phyloP scores from a whole-genome alignment of 1,284 basidiomycete species.

The Irpex sp. region DNA sequence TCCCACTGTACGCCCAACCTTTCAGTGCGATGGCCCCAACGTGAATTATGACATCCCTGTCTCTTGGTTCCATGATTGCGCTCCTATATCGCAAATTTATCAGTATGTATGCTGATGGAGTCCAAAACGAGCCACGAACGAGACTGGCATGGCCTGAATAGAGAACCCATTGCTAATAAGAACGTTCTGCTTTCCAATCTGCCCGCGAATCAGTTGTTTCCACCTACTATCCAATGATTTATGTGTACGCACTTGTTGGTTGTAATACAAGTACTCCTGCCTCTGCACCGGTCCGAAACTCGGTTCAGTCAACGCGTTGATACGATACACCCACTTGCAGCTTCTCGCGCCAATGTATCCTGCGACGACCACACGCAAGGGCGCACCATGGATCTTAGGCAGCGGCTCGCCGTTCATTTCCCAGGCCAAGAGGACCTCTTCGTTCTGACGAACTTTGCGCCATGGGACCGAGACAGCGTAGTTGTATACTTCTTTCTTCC shows the following conservation, averaged over 20 bases:
- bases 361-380: conserved; percentile 48
- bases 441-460: conserved; percentile 45
- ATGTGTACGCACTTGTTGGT: conserved; percentile 29
- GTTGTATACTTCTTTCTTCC: conserved; percentile 48
- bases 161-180: conserved; percentile 45
- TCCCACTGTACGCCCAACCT: conserved; percentile 55
- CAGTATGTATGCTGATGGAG: background rate
- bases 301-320: conserved; percentile 46
- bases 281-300: conserved; percentile 51
- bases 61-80: conserved; percentile 43
- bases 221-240: background rate
- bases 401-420: conserved; percentile 57
- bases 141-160: conserved; percentile 56
- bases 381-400: conserved; percentile 52
- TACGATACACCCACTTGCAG: conserved; percentile 54
- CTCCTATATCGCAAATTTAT: conserved; percentile 31
- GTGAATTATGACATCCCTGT: conserved; percentile 47
- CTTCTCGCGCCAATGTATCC: conserved; percentile 59
- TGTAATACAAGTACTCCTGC: conserved; percentile 54
- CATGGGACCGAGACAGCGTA: conserved; percentile 53
- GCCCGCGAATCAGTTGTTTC: background rate
- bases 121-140: conserved; percentile 30
- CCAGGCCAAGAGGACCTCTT: conserved; percentile 55
- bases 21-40: conserved; percentile 42
- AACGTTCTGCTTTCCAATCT: conserved; percentile 51